Conservation (phyloP, 805 yeast species). For the Zygoascus ofunaensis region DNA sequence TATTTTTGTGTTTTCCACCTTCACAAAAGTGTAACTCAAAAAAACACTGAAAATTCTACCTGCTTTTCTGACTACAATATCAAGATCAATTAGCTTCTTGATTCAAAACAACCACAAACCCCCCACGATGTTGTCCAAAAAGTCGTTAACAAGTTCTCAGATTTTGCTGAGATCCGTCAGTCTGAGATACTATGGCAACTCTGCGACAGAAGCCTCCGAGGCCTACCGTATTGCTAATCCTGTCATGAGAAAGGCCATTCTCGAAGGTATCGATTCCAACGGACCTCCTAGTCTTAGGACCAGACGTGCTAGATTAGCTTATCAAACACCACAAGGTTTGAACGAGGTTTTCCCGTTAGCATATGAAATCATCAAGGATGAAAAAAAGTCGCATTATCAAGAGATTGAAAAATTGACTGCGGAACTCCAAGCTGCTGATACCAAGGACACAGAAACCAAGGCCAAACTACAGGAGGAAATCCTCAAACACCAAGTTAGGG, state of each 20-base stretch:
- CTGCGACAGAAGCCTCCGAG: neutral
- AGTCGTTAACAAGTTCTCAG: neutral
- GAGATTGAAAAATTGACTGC: conserved; percentile 32
- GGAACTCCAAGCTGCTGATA: conserved; percentile 17
- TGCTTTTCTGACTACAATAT: no score
- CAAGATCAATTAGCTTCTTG: no score
- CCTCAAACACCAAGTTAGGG: conserved; percentile 38
- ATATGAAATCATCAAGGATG: conserved; percentile 44
- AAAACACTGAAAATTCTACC: no score
- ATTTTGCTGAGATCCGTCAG: neutral
- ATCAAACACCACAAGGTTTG: conserved; percentile 60
- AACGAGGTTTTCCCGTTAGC: conserved; percentile 68
- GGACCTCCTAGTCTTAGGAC: conserved; percentile 21
- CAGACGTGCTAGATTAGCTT: conserved; percentile 28
- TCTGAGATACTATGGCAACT: neutral
- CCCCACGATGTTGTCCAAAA: neutral
- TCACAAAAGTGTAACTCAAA: no score
- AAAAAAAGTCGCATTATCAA: conserved; percentile 38
- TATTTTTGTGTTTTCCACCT: no score
- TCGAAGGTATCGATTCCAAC: conserved; percentile 16
- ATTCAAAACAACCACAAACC: no score
- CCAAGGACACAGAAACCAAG: conserved; percentile 17
- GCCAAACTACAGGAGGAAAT: conserved; percentile 17
- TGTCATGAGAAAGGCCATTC: conserved; percentile 14
- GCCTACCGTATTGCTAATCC: conserved; percentile 13